Conservation (phyloP, 2,329 filamentous ascomycete genomes). For the Thelonectria discophora region DNA sequence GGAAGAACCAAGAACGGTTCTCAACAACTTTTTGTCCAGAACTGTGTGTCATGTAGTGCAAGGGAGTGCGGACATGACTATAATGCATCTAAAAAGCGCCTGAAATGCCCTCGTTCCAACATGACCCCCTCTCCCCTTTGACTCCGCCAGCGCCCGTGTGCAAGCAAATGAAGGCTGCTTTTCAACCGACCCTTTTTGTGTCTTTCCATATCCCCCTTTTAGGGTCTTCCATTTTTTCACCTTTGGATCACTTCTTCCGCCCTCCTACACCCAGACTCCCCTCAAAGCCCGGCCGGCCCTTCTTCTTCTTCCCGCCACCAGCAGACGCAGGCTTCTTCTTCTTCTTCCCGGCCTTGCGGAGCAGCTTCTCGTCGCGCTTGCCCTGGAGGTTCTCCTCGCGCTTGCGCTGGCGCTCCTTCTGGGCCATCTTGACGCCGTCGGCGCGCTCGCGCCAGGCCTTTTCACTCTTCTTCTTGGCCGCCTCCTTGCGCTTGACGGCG, state of each 20-base stretch:
- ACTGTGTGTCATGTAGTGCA: conserved; percentile 14
- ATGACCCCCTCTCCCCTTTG: conserved; percentile 30
- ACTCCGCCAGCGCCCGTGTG: conserved; percentile 41
- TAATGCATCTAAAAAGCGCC: conserved; percentile 15
- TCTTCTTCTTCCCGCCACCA: conserved; percentile 55
- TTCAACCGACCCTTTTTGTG: conserved; percentile 10
- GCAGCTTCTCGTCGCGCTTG: conserved; percentile 77
- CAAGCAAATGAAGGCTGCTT: conserved; percentile 24
- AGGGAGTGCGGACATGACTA: conserved; percentile 16
- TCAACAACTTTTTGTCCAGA: not conserved
- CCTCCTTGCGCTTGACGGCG: conserved; percentile 91
- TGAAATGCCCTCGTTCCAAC: conserved; percentile 15
- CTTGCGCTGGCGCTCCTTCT: conserved; percentile 83
- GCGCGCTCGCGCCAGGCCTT: conserved; percentile 83
- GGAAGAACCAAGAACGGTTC: not conserved
- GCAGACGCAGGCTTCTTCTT: conserved; percentile 42
- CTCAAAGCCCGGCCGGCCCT: conserved; percentile 72
- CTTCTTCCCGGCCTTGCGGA: conserved; percentile 67
- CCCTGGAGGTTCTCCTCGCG: conserved; percentile 76
- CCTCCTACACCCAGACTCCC: conserved; percentile 69
- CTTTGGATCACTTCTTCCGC: conserved; percentile 51
- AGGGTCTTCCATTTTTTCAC: no score
- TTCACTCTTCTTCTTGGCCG: conserved; percentile 88
- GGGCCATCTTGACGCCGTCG: conserved; percentile 76
- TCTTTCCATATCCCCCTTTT: not conserved